Conservation (phyloP, 331 rosid genomes). For the Cucumis variabilis region DNA sequence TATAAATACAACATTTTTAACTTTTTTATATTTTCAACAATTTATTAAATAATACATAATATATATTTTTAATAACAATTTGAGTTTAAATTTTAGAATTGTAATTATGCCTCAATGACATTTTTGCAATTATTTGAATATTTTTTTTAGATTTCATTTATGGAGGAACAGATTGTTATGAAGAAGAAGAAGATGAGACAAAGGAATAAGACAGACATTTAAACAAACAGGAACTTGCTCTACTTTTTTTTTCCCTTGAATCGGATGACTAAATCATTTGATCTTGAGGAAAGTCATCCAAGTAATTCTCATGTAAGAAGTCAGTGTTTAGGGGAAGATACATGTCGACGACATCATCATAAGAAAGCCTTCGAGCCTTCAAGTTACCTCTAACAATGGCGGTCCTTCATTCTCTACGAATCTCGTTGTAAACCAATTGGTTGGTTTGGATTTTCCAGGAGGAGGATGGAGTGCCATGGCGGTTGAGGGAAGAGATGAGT, state of each 20-base stretch:
- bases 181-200: not conserved
- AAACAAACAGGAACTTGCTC: constrained; percentile 6
- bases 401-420: constrained; percentile 1
- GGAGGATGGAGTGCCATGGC: not conserved
- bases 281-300: not conserved
- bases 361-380: not conserved
- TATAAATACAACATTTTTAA: no score
- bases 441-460: constrained; percentile 9
- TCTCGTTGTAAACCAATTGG: not conserved
- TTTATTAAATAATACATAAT: no score
- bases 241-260: not conserved
- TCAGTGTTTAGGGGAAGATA: not conserved
- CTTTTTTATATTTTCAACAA: no score
- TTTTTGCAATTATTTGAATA: no score
- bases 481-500: not conserved
- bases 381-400: not conserved
- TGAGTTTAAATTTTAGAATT: no score
- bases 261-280: not conserved
- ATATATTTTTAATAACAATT: no score
- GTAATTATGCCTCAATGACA: no score
- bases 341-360: not conserved
- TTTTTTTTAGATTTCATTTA: no score
- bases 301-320: not conserved
- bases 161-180: not conserved
- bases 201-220: constrained; percentile 20